phyloP scores from a whole-genome alignment of 1,284 basidiomycete genomes.

The Ganoderma sinense region DNA sequence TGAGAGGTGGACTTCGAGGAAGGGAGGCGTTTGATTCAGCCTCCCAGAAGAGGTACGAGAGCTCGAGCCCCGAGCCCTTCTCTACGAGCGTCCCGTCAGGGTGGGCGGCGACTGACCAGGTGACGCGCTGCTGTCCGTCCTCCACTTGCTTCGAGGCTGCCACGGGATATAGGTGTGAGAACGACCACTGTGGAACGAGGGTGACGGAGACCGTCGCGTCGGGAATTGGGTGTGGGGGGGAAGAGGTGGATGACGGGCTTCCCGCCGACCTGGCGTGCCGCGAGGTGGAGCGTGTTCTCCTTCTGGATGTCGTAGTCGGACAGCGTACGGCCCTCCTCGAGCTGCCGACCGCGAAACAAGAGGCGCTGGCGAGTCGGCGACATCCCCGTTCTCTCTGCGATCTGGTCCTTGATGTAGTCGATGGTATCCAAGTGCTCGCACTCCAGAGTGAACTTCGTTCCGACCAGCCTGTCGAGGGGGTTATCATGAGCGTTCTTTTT shows the following conservation, averaged over 20 bases:
- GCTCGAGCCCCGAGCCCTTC: slow-evolving; percentile 29
- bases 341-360: neutral
- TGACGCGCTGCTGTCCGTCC: slow-evolving; percentile 23
- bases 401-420: no score
- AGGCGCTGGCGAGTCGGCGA: neutral
- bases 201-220: neutral
- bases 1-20: neutral
- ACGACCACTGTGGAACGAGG: slow-evolving; percentile 15
- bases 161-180: slow-evolving; percentile 9
- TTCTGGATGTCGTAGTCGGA: neutral
- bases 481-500: no score
- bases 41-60: slow-evolving; percentile 47
- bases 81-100: slow-evolving; percentile 38
- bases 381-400: no score
- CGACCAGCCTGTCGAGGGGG: no score
- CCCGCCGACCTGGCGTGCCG: neutral
- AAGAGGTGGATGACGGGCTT: slow-evolving; percentile 13
- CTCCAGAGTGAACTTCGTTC: no score
- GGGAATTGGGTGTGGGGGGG: neutral
- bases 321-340: neutral
- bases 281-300: neutral
- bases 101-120: slow-evolving; percentile 39
- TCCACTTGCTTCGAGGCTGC: no score
- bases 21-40: slow-evolving; percentile 17
- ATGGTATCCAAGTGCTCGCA: no score